Conservation (phyloP, 495 filamentous ascomycete genomes). For the Letharia lupina region DNA sequence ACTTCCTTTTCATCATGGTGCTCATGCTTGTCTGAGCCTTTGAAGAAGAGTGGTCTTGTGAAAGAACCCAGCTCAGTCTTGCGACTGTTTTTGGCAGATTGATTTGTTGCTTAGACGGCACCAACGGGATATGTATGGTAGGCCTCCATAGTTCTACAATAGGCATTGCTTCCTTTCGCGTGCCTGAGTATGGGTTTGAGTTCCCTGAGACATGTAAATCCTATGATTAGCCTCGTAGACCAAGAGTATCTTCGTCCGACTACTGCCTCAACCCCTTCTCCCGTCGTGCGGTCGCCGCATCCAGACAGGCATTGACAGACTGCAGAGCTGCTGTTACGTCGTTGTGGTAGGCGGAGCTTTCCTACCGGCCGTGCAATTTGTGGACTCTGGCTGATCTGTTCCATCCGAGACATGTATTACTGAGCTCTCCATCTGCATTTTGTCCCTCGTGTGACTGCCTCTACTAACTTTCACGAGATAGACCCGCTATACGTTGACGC, state of each 20-base stretch:
- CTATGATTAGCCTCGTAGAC: not conserved
- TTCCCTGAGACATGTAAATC: no score
- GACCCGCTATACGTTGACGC: not conserved
- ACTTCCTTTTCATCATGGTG: slow-evolving; percentile 49
- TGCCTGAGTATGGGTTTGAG: not conserved
- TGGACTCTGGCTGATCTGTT: not conserved
- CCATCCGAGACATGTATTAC: not conserved
- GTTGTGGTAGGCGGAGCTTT: not conserved
- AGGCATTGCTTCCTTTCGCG: not conserved
- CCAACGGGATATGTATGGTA: no score
- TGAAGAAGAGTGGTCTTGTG: slow-evolving; percentile 48
- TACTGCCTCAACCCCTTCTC: no score
- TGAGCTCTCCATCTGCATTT: not conserved
- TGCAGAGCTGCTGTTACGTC: not conserved
- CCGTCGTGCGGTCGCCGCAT: no score
- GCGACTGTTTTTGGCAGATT: no score
- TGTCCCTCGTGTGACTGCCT: not conserved
- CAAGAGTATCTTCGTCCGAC: not conserved
- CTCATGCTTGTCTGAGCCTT: slow-evolving; percentile 46
- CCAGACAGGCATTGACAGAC: no score
- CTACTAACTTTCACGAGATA: not conserved
- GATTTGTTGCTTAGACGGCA: no score
- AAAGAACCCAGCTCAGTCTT: not conserved
- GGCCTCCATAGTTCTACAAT: no score
- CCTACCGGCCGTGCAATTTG: not conserved